Evolutionary conservation across 2,329 filamentous ascomycete genomes (phyloP), one percentile per base, ranked within the genome.

Genomic region (Arthroderma sp.): DNA sequence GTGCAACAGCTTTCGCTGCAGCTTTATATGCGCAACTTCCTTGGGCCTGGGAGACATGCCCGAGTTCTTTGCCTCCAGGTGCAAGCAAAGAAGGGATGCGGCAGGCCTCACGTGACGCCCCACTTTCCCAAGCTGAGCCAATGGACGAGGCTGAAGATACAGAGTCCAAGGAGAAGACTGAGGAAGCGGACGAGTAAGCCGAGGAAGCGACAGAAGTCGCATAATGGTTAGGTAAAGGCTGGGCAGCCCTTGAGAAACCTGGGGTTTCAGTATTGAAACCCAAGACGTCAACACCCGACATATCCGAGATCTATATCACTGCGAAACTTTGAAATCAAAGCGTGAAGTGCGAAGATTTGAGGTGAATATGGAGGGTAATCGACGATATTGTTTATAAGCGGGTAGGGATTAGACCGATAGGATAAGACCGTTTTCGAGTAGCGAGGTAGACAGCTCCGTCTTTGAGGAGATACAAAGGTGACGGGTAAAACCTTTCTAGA

Each of bases 151-250:
- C 79, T 36, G 80, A 79, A 49, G 81, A 80, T 55, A 82, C 77
- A 44, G 83, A 85, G 57, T 77, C 75, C 57, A 82, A 73, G 52
- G 85, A 91, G 72, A 85, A 91, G 55, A 86, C 73, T 31, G 85
- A 91, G 45, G 79, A 77, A 47, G 81, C 76, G 15, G 83, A 87
- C 45, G 82, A 82, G 29, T 84, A 86, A 47, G 82, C 78, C 54
- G 83, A 84, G 46, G 81, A 81, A 58, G 80, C 77, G 70, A 86
- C 68, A 36, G 81, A 80, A 48, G 78, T 75, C 60, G 75, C 77
- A 65, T 85, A 88, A 52, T 79, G 75, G 57, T 71, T 65, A 57
- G 59, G 57, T 53, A 59, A 56, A 44, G 57, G 55, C 50, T 56
- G 62, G 63, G 57, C 57, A 40, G 41, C 31, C 45, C 59, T 55